Evolutionary conservation across 306 rosid genomes (phyloP), one percentile per base, ranked within the genome.

Genomic region (Amphicarpaea edgeworthii): DNA sequence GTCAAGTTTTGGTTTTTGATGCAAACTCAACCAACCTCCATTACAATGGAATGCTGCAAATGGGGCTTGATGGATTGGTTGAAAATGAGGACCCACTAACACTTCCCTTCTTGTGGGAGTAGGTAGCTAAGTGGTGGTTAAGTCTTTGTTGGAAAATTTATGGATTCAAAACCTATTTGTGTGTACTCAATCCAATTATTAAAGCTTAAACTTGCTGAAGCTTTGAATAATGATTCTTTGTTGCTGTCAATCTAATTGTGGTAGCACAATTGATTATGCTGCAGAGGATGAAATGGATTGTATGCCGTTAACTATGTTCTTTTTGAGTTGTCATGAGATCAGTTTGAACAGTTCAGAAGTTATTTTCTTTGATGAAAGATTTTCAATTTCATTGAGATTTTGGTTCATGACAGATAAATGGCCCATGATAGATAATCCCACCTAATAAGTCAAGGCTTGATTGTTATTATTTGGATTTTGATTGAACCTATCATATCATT

Each of bases 81-180:
- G 91, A 85, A 70, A 79, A 79, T 20, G 90, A 84, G 30, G 89
- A 76, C 77, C 66, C 77, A n/a, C 73, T 83, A 4, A 70, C 81
- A 37, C 83, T 88, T 43, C 96, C 94, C 43, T 82, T 86, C 79
- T 83, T 82, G 34, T 85, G 90, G 96, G 94, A 93, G 83, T 88
- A 87, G 69, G 67, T 64, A 2, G 47, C 11, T 66, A 24, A 28
- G 8, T 66, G 17, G 37, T 69, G 38, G 65, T 78, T 70, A 1
- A 15, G 61, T 32, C 60, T 68, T 80, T 49, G 47, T 58, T 49
- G 59, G 15, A 42, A 50, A 58, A 45, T 57, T 75, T 67, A 38
- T 74, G 72, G 65, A 75, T 81, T 70, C 46, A 21, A 55, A 68
- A 55, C 62, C 12, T 59, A n/a, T 67, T 1, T 37, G 47, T 76